phyloP scores from a whole-genome alignment of 179 eudicot genomes.

The Actinidia arguta region DNA sequence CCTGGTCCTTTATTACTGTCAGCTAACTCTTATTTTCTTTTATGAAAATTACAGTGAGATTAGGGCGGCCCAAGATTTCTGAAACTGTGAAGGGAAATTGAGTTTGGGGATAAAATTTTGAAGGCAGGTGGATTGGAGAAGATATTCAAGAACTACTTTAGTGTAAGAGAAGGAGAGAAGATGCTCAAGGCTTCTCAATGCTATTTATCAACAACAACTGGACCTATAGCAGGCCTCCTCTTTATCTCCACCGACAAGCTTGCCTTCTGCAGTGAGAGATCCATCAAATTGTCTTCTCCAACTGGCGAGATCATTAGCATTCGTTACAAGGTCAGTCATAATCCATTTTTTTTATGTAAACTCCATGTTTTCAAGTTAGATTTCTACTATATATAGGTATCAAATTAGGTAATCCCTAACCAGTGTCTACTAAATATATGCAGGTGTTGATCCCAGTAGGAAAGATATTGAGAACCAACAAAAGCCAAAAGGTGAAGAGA shows the following conservation, averaged over 20 bases:
- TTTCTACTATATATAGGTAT: no score
- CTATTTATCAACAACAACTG: constrained; percentile 54
- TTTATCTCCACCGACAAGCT: constrained; percentile 51
- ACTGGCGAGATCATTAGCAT: constrained; percentile 30
- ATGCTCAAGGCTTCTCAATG: constrained; percentile 45
- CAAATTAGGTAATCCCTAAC: not conserved
- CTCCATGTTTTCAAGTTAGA: not conserved
- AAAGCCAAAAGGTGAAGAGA: constrained; percentile 42
- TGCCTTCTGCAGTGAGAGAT: constrained; percentile 58
- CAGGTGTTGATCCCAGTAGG: constrained; percentile 51
- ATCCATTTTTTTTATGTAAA: not conserved
- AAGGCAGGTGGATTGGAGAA: constrained; percentile 47
- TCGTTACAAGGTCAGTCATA: constrained; percentile 43
- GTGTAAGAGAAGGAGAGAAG: constrained; percentile 36
- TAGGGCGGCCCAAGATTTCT: constrained; percentile 23
- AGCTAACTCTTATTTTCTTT: not conserved
- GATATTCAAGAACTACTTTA: constrained; percentile 41
- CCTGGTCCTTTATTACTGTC: not conserved
- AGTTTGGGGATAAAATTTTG: constrained; percentile 40
- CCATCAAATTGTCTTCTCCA: constrained; percentile 39
- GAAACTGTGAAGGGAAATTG: constrained; percentile 44
- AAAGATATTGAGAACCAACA: constrained; percentile 46
- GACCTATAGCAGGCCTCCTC: constrained; percentile 55
- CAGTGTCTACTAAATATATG: not conserved
- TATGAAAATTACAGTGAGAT: constrained; percentile 27